Base-by-base conservation (phyloP, 2,329 filamentous ascomycete genomes). In the Domatiomyces globalis region DNA sequence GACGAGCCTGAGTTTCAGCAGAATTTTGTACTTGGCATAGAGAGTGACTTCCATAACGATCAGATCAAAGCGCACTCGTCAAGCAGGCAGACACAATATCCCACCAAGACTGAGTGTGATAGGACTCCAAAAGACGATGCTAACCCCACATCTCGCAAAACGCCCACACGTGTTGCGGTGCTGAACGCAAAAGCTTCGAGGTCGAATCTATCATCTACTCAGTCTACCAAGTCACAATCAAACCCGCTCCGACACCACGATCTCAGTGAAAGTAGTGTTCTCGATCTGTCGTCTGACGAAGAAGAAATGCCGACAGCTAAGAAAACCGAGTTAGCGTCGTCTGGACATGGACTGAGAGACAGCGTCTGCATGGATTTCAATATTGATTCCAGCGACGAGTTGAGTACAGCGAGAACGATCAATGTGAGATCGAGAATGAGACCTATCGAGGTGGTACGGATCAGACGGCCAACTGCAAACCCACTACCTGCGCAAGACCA, bases 211-310 rank as follows among this genome's bases (percentile, higher is more conserved):
- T 49, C 49, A 39, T 39, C 33, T 39, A 15, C 10, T 2, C 33
- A 15, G 33, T 2, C 33, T 15, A 2, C 2, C 10, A 2, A 39
- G 12, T 5, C 33, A 19, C 19, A 50, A 50, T 17, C 8, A 27
- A 19, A 19, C 7, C 46, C 20, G 8, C 10, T 39, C 4, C 2
- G 33, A 39, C 52, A 64, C 29, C 62, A 61, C 10, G 69, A 74
- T 54, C 62, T 74, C 20, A 67, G 67, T 44, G 65, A 67, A 12
- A 67, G 67, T 6, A 74, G 72, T 54, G 64, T 74, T 9, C 67
- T 74, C 8, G 71, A 67, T 48, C 66, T 74, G 44, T 74, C 71
- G 2, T 74, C 71, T n/a, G 74, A 71, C 0, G 71, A 73, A 51
- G 64, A 66, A 19, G 69, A 69, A 4, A n/a, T 27, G 6, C 8